Base-by-base conservation (phyloP, 2,329 filamentous ascomycete species). In the Aureobasidium zeae region DNA sequence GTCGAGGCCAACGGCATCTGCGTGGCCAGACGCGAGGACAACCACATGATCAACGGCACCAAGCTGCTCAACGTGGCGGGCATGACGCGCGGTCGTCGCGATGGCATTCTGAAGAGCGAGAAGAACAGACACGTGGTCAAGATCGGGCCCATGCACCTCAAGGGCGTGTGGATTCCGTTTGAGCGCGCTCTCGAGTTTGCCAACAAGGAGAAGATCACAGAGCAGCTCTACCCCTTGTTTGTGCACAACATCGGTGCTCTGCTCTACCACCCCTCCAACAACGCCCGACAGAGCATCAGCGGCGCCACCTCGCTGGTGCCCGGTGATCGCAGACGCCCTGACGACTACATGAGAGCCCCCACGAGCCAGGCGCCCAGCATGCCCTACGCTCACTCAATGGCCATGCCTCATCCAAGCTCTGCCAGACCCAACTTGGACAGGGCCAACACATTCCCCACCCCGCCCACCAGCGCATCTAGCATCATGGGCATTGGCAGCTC, bases 141-240 rank as follows among this genome's bases (percentile, higher is more conserved):
- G 68, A 96, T 98, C 61, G 91, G 91, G 0, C 91, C 91, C 3
- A 98, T 98, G 91, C 91, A 96, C 61, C 69, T 98, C 32, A 98
- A 98, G 69, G 91, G 91, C 58, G 88, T 94, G 53, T 94, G 88
- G 87, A 98, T 98, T 57, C 91, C 91, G 2, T 96, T 94, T 56
- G 91, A 96, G 55, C 82, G 91, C 52, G 91, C 91, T n/a, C 70
- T 98, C 43, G 91, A 96, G 57, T 96, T 98, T 61, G 91, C 91
- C 52, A 98, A 98, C 70, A 96, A 95, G 73, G 91, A 98, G 66
- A 96, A 96, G 69, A 98, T 96, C 51, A 96, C 91, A 0, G 89
- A 96, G 65, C 70, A 88, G 35, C 69, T 96, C 44, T 98, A 96
- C 63, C 91, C 91, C 41, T 72, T 98, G 36, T 98, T 98, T 62